Percentiles rank a stretch among this genome's conserved stretches.
Conservation (phyloP, 371 early-diverging fungal species). For the Mucor mucedo region DNA sequence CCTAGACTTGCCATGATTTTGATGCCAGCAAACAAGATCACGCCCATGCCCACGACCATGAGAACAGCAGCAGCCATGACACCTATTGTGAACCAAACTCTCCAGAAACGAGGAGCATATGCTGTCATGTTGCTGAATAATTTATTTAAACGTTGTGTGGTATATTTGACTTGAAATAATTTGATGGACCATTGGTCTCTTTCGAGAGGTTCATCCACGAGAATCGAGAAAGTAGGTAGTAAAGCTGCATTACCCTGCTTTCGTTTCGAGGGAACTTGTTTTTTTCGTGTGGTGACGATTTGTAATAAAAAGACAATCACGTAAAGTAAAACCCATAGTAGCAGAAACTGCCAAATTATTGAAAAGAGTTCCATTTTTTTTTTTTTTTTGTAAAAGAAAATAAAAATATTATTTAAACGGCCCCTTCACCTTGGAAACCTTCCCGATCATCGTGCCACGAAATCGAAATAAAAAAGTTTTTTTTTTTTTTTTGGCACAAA, state of each 20-base stretch:
- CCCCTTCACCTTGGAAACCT: not conserved
- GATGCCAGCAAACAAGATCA: conserved; percentile 57
- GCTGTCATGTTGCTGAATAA: conserved; percentile 53
- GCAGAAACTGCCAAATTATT: conserved; percentile 40
- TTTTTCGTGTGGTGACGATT: conserved; percentile 30
- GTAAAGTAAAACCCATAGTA: conserved; percentile 46
- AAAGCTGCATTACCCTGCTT: conserved; percentile 12
- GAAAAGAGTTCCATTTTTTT: conserved; percentile 40
- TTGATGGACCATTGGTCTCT: conserved; percentile 50
- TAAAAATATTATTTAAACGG: not conserved
- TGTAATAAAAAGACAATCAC: conserved; percentile 34
- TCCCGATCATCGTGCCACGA: no score
- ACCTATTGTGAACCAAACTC: conserved; percentile 66
- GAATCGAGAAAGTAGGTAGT: conserved; percentile 27
- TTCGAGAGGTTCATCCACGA: conserved; percentile 16
- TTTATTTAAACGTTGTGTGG: conserved; percentile 60
- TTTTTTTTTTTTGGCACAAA: not conserved
- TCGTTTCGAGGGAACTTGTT: conserved; percentile 8
- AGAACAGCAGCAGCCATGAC: conserved; percentile 50
- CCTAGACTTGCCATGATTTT: conserved; percentile 36
- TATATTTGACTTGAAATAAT: conserved; percentile 62
- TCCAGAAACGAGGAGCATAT: conserved; percentile 60
- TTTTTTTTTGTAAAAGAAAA: not conserved
- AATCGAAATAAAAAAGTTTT: not conserved
- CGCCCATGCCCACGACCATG: conserved; percentile 58